Conservation (phyloP, 768 basidiomycete genomes). For the Leccinum broughii region DNA sequence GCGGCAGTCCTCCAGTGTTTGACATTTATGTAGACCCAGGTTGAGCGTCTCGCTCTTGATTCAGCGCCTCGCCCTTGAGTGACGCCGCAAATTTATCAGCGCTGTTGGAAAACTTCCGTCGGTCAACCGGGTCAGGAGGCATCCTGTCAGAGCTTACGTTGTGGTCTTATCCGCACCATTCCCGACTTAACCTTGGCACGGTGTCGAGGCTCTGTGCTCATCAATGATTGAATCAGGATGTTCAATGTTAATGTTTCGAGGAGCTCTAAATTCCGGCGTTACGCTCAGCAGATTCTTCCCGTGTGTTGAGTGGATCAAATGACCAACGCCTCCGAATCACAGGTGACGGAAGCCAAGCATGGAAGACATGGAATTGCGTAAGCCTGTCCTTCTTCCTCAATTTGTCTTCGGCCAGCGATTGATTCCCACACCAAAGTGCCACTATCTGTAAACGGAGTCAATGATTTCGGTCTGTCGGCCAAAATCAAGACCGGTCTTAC, state of each 20-base stretch:
- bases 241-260: not conserved
- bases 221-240: not conserved
- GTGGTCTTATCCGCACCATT: not conserved
- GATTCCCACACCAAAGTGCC: too few relatives aligned
- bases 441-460: too few relatives aligned
- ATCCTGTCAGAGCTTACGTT: not conserved
- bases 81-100: not conserved
- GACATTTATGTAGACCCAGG: not conserved
- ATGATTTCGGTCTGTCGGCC: too few relatives aligned
- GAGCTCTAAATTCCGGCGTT: not conserved
- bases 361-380: too few relatives aligned
- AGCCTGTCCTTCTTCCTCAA: too few relatives aligned
- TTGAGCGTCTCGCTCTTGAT: not conserved
- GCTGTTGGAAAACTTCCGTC: too few relatives aligned
- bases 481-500: too few relatives aligned
- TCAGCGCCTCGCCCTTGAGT: not conserved
- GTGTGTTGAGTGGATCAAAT: too few relatives aligned
- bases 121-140: not conserved
- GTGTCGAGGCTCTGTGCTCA: not conserved
- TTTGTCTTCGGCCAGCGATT: too few relatives aligned
- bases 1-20: not conserved
- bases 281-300: too few relatives aligned
- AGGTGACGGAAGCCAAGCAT: too few relatives aligned
- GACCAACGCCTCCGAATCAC: too few relatives aligned
- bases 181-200: not conserved